Percentiles rank a stretch among this genome's conserved stretches.
These are phyloP conservation scores for Oryza australiensis DNA, from an alignment of 176 grass and related monocot species.

Conservation along the genomic window DNA sequence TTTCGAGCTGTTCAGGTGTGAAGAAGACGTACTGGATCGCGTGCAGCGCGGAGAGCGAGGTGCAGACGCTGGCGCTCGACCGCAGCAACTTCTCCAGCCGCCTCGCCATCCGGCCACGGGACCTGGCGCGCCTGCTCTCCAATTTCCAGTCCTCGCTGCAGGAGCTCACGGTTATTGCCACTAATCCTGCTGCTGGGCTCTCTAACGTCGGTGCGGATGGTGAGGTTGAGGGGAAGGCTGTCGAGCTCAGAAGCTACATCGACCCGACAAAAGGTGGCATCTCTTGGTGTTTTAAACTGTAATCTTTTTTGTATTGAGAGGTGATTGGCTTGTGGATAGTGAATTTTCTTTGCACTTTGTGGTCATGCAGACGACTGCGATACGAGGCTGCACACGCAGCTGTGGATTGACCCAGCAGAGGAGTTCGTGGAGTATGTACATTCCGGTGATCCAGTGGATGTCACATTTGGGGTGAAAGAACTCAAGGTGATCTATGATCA, in stretches of 20 bases:
- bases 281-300: not conserved
- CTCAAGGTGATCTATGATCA: constrained; percentile 58
- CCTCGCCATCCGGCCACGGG: constrained; percentile 66
- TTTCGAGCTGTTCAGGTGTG: constrained; percentile 41
- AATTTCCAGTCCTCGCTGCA: constrained; percentile 96
- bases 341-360: constrained; percentile 8
- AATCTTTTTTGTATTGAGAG: not conserved
- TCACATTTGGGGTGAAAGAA: constrained; percentile 93
- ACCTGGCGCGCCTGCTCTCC: constrained; percentile 74
- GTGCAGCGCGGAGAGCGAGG: constrained; percentile 72
- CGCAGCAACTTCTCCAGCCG: constrained; percentile 62
- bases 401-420: constrained; percentile 88
- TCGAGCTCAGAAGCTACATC: constrained; percentile 90
- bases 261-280: constrained; percentile 72
- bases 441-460: constrained; percentile 74
- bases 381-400: constrained; percentile 83
- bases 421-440: constrained; percentile 89
- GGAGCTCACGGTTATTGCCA: constrained; percentile 87
- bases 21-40: constrained; percentile 85
- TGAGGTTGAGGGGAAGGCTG: constrained; percentile 72
- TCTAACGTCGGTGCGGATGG: not conserved
- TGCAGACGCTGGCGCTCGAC: constrained; percentile 72
- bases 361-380: constrained; percentile 70
- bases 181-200: constrained; percentile 47
- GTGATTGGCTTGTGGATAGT: constrained; percentile 25